Evolutionary conservation across 1,284 basidiomycete species (phyloP), one percentile per base, ranked within the genome.

Genomic region (Moesziomyces sp.): DNA sequence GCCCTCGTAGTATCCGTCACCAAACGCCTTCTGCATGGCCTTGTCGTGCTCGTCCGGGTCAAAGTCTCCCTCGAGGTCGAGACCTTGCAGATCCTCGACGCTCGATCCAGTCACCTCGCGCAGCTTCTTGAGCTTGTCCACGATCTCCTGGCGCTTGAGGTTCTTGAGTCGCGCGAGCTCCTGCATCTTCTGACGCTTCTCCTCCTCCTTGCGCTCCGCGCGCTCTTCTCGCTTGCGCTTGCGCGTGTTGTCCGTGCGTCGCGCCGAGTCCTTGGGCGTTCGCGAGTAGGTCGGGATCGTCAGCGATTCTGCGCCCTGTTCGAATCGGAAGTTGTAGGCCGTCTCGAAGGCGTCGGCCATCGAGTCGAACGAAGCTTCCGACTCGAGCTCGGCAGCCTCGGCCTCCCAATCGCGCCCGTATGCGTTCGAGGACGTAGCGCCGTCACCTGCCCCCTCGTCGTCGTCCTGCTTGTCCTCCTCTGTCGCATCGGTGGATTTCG

Each of bases 311-410:
- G 75, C 64, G 3, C 78, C 80, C 34, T 79, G 78, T 42, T 84
- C 80, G 62, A 78, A 84, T 24, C 82, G 80, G 70, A 84, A 83
- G 67, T 84, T 84, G 76, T 82, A 84, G 18, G 80, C 81, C 13
- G 75, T 77, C 51, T 84, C 82, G 42, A 80, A 84, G 14, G 80
- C 82, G 44, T 83, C 81, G 10, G 81, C 82, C 43, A 72, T 76
- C 5, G 76, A 78, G 47, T 83, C 82, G 47, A 83, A 84, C 16
- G 74, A 76, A 11, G 74, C 78, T 35, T 81, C 81, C 0, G 76
- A 78, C n/a, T 80, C 81, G 30, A 83, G 74, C 7, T 82, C 80
- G 34, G 80, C 81, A 0, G 78, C 82, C 61, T 83, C 80, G 5
- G 77, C 80, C n/a, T 82, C 79, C 79, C 80, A 82, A 50, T 82